Evolutionary conservation across 352 stramenopile genomes (phyloP).

Genomic region (Bremia lactucae): DNA sequence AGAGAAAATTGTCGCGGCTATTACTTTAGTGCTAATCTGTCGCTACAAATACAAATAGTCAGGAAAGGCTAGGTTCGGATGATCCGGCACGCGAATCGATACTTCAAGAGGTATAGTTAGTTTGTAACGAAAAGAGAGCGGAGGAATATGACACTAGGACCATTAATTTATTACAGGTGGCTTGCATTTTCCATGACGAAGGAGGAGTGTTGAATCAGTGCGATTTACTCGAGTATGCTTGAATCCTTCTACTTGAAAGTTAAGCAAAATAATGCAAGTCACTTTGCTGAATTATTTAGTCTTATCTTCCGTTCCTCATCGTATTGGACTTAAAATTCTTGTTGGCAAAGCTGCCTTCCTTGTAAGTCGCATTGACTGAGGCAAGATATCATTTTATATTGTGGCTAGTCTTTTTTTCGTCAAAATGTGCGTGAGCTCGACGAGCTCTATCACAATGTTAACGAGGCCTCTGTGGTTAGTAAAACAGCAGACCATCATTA

Average conservation of each 20-base stretch:
- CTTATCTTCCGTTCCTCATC: too few species aligned
- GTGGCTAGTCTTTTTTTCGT: too few species aligned
- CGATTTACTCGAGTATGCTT: constrained; percentile 4
- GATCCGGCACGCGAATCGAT: constrained; percentile 13
- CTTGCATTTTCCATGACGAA: constrained; percentile 29
- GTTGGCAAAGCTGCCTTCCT: too few species aligned
- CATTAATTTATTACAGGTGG: constrained; percentile 9
- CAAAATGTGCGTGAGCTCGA: too few species aligned
- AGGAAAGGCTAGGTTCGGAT: constrained; percentile 18
- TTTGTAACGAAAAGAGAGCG: not conserved
- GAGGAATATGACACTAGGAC: not conserved
- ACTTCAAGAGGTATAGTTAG: constrained; percentile 14
- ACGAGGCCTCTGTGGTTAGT: too few species aligned
- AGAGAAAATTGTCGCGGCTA: not conserved
- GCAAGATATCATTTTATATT: too few species aligned
- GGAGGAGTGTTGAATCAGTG: constrained; percentile 5
- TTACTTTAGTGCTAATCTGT: not conserved
- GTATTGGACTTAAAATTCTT: too few species aligned
- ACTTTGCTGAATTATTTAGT: too few species aligned
- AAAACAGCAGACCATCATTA: too few species aligned
- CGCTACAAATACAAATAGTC: constrained; percentile 2
- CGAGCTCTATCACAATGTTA: constrained; percentile 88
- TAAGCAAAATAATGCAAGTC: too few species aligned
- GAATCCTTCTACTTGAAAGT: too few species aligned
- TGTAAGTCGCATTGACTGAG: constrained; percentile 54